A percentile compares a stretch with the other conserved stretches of the same genome.
Conservation (phyloP, 495 filamentous ascomycete genomes). For the Talaromyces trachyspermus region DNA sequence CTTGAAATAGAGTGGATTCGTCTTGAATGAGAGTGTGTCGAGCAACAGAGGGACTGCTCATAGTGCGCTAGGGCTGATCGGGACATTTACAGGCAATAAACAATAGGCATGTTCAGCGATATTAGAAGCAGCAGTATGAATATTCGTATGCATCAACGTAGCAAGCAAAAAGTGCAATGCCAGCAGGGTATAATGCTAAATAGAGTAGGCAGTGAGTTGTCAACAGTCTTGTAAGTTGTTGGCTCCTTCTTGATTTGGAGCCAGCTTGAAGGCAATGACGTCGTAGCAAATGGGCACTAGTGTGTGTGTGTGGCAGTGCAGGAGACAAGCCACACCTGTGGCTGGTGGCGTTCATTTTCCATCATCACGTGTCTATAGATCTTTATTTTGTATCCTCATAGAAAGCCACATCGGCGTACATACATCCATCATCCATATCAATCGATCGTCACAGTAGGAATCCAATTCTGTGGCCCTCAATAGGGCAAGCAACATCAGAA, state of each 20-base stretch:
- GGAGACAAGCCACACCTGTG: too few species aligned
- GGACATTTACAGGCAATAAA: slow-evolving; percentile 7
- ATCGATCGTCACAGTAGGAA: neutral
- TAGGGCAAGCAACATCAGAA: neutral
- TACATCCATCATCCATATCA: slow-evolving; percentile 3
- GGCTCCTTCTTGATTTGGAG: too few species aligned
- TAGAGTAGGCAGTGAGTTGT: too few species aligned
- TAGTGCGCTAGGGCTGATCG: neutral
- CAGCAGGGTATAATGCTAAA: too few species aligned
- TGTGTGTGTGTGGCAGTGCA: too few species aligned
- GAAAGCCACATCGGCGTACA: slow-evolving; percentile 4
- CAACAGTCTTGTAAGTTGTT: too few species aligned
- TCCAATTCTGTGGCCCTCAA: neutral
- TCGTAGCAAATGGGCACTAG: too few species aligned
- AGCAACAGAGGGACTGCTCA: neutral
- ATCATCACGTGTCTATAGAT: slow-evolving; percentile 4
- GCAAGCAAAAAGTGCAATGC: too few species aligned
- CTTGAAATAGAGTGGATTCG: slow-evolving; percentile 22
- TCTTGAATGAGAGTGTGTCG: neutral
- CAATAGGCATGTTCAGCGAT: neutral
- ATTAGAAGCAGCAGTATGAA: neutral
- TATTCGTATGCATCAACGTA: neutral
- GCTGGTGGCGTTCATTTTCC: too few species aligned
- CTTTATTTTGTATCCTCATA: slow-evolving; percentile 6
- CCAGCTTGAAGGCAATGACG: too few species aligned